Base-by-base conservation (phyloP, 1,284 basidiomycete species). In the Polyporus tsugae region DNA sequence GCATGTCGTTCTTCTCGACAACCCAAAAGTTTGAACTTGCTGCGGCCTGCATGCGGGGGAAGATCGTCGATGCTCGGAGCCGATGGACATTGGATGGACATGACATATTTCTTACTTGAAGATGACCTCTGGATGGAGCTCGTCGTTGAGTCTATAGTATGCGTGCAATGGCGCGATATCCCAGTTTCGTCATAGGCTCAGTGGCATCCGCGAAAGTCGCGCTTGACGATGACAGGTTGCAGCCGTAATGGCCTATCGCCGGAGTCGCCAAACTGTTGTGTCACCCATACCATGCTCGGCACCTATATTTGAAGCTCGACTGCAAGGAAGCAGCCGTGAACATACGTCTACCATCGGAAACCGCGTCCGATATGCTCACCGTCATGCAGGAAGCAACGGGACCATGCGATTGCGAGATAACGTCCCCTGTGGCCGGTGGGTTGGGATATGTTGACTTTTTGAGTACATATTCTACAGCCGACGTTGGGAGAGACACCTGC, bases 391-490 rank as follows among this genome's bases (percentile, higher is more conserved):
- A 55, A 55, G 52, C 52, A 19, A 55, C 15, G 25, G 29, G 33
- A 17, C 29, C 25, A 19, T 17, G 29, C 52, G 52, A 49, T 49
- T 11, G 46, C 22, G 22, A 25, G 46, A 49, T 25, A 49, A 22
- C 46, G 46, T 42, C n/a, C 22, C 19, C 46, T 49, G 22, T 55
- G 29, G 17, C 29, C 52, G 6, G 13, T 33, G 10, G 29, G 13
- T 55, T 55, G 52, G 52, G 29, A 55, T 52, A 57, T 6, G 25
- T 17, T 66, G 65, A 9, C 60, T 55, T 46, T 57, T 62, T 57
- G 60, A 29, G 60, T 41, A 53, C 38, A 57, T 19, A 62, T 42
- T 44, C 52, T 6, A 33, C 9, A 25, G 36, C 38, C 58, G 36
- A n/a, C 42, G 60, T 33, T 46, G 22, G 60, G 60, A 55, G 52